phyloP scores from a whole-genome alignment of 257 asterid genomes.

The Solanum raphanifolium region DNA sequence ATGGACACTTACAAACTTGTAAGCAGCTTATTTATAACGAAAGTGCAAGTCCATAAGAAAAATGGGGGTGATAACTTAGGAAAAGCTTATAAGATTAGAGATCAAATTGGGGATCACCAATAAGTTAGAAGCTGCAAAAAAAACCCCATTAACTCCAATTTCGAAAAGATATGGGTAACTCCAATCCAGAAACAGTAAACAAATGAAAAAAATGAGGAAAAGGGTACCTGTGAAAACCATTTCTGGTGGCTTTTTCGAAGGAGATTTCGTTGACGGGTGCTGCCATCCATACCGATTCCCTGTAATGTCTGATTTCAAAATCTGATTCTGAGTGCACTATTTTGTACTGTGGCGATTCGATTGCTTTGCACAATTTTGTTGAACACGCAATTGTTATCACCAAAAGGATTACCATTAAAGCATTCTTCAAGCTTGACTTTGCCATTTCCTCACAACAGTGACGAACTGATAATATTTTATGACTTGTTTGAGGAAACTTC shows the following conservation, averaged over 20 bases:
- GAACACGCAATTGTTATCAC: not conserved
- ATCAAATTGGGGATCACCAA: not conserved
- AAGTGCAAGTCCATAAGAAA: not conserved
- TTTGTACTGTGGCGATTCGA: constrained; percentile 61
- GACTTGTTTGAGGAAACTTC: not conserved
- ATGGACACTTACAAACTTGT: not conserved
- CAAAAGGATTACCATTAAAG: not conserved
- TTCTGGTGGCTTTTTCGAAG: constrained; percentile 56
- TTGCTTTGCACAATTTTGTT: constrained; percentile 4
- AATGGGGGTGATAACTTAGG: not conserved
- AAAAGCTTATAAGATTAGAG: not conserved
- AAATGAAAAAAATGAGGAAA: not conserved
- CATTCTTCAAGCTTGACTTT: not conserved
- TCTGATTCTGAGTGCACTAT: constrained; percentile 74
- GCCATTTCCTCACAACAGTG: not conserved
- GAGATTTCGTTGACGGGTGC: constrained; percentile 48
- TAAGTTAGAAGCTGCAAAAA: not conserved
- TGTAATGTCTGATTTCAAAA: constrained; percentile 69
- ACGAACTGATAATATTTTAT: not conserved
- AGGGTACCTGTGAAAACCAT: constrained; percentile 72
- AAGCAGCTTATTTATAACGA: not conserved
- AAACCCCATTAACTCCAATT: not conserved
- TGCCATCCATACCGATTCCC: constrained; percentile 67
- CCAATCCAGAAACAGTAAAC: not conserved
- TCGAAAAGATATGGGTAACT: not conserved